A percentile compares a stretch with the other conserved stretches of the same genome.
Evolutionary conservation across 176 grass and related monocot species (phyloP).

Genomic region (Tuctoria greenei): DNA sequence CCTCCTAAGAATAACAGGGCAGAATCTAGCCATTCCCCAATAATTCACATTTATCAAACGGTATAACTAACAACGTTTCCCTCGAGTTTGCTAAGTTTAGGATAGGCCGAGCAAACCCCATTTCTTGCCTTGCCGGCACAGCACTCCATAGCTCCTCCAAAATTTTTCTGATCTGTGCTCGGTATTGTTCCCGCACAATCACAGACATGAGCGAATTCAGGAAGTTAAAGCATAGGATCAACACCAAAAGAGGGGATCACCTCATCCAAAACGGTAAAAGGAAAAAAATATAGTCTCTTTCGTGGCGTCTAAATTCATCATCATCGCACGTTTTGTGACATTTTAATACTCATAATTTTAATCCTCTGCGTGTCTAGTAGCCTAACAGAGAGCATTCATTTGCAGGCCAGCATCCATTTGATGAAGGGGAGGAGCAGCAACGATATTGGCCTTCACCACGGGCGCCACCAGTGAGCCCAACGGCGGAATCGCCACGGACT

Average conservation of each 20-base stretch:
- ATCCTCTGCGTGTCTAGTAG: not conserved
- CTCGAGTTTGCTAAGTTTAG: conserved; percentile 46
- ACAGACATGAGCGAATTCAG: conserved; percentile 35
- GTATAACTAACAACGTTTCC: conserved; percentile 37
- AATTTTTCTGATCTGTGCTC: not conserved
- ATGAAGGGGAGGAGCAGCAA: conserved; percentile 59
- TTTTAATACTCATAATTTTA: not conserved
- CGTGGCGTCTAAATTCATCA: not conserved
- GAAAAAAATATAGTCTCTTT: not conserved
- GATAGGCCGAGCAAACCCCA: conserved; percentile 26
- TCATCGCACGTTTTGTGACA: not conserved
- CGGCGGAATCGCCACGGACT: conserved; percentile 31
- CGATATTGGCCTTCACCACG: conserved; percentile 44
- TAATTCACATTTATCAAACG: not conserved
- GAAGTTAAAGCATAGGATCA: conserved; percentile 42
- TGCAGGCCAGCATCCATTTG: conserved; percentile 44
- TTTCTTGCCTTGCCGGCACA: conserved; percentile 31
- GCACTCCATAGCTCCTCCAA: conserved; percentile 31
- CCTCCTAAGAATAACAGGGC: conserved; percentile 35
- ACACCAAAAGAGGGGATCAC: conserved; percentile 30
- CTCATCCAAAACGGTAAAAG: conserved; percentile 33
- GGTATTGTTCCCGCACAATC: conserved; percentile 12
- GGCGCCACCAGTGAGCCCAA: conserved; percentile 47
- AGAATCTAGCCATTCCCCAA: too few species aligned
- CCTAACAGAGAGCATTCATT: not conserved